phyloP scores from a whole-genome alignment of 2,329 filamentous ascomycete species.

The Fusarium sp. region DNA sequence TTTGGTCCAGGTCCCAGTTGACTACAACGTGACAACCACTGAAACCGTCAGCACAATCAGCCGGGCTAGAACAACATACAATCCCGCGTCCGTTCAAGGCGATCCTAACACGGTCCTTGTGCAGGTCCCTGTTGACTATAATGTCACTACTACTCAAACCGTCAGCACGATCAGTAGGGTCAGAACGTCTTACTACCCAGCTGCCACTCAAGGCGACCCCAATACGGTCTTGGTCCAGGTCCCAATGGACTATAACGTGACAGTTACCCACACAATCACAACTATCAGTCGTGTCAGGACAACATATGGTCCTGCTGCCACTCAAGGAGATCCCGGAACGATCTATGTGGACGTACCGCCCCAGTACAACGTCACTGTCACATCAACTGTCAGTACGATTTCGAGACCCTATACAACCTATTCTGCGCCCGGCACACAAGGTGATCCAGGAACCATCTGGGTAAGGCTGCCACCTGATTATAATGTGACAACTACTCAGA shows the following conservation, averaged over 20 bases:
- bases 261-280: background rate
- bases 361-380: conserved; percentile 5
- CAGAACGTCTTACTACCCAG: background rate
- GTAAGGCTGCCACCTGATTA: conserved; percentile 2
- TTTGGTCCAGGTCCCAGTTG: background rate
- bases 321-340: conserved; percentile 13
- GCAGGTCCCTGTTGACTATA: conserved; percentile 6
- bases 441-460: conserved; percentile 19
- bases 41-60: conserved; percentile 2
- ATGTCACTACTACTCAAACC: background rate
- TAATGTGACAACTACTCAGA: conserved; percentile 12
- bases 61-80: background rate
- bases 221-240: background rate
- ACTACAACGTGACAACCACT: conserved; percentile 2
- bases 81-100: background rate
- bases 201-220: background rate
- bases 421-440: background rate
- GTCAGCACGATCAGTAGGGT: background rate
- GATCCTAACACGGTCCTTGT: conserved; percentile 19
- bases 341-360: conserved; percentile 2
- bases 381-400: background rate
- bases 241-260: background rate
- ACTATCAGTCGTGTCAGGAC: background rate
- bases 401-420: conserved; percentile 5
- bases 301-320: background rate